A percentile compares a stretch with the other conserved stretches of the same genome.
Evolutionary conservation across 140 eudicot species (phyloP).

Genomic region (Erigeron philadelphicus): DNA sequence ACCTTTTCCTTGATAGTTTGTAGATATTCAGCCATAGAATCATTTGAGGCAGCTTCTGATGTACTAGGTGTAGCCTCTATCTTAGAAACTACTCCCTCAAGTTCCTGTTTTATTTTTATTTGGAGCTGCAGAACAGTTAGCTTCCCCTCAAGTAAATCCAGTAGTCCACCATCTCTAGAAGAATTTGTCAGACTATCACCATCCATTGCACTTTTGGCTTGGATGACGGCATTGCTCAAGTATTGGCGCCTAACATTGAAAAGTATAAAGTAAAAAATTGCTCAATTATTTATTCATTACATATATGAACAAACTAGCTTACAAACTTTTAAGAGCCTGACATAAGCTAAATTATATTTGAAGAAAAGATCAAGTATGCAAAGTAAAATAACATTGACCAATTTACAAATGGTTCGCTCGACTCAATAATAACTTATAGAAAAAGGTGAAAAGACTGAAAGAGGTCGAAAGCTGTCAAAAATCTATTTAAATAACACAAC

Average conservation of each 20-base stretch:
- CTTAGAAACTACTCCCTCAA: slow-evolving; percentile 50
- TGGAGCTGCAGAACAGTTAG: slow-evolving; percentile 88
- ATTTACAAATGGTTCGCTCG: no score
- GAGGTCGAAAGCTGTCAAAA: no score
- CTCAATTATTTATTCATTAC: background rate
- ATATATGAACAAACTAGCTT: background rate
- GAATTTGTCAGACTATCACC: slow-evolving; percentile 48
- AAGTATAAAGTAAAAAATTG: background rate
- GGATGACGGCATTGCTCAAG: slow-evolving; percentile 87
- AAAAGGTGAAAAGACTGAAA: no score
- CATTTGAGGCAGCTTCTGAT: slow-evolving; percentile 45
- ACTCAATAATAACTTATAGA: no score
- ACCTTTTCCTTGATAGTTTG: slow-evolving; percentile 48
- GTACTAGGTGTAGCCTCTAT: slow-evolving; percentile 55
- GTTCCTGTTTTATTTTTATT: slow-evolving; percentile 72
- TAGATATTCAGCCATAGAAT: slow-evolving; percentile 35
- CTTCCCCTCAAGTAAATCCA: slow-evolving; percentile 92
- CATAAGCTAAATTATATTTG: background rate
- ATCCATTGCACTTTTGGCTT: slow-evolving; percentile 85
- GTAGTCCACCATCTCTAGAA: slow-evolving; percentile 69
- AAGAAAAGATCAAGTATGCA: background rate
- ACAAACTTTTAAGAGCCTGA: background rate
- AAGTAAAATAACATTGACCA: no score
- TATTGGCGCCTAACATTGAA: slow-evolving; percentile 77
- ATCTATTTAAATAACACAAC: no score